Evolutionary conservation across 345 rosid species (phyloP).

Genomic region (Brassica napus): DNA sequence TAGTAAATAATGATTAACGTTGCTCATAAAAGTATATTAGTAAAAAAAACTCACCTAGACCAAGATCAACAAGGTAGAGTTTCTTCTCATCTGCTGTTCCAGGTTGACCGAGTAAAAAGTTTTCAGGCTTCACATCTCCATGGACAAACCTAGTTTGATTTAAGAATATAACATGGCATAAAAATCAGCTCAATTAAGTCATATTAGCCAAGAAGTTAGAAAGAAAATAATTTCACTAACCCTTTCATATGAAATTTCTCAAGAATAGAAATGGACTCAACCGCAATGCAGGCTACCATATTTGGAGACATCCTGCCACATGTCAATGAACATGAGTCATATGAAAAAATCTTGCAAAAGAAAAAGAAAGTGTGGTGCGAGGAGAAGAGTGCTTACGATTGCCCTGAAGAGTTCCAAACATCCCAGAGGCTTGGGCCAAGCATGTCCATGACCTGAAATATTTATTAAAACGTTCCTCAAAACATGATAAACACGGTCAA

Average conservation of each 20-base stretch:
- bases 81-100: conserved; percentile 83
- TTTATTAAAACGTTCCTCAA: conserved; percentile 19
- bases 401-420: conserved; percentile 87
- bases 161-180: background rate
- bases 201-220: background rate
- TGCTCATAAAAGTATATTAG: background rate
- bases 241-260: conserved; percentile 89
- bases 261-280: conserved; percentile 92
- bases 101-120: conserved; percentile 88
- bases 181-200: background rate
- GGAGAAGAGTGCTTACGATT: conserved; percentile 54
- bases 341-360: background rate
- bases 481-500: conserved; percentile 17
- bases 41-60: conserved; percentile 59
- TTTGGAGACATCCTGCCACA: conserved; percentile 73
- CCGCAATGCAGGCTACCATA: conserved; percentile 92
- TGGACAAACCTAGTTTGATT: conserved; percentile 59
- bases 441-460: conserved; percentile 91
- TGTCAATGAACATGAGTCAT: conserved; percentile 9
- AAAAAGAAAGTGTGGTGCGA: background rate
- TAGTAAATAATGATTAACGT: background rate
- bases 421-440: conserved; percentile 99
- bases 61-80: conserved; percentile 87
- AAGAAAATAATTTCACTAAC: conserved; percentile 40
- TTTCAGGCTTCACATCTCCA: conserved; percentile 97